Base-by-base conservation (phyloP, 345 rosid species). In the Sapria himalayana region DNA sequence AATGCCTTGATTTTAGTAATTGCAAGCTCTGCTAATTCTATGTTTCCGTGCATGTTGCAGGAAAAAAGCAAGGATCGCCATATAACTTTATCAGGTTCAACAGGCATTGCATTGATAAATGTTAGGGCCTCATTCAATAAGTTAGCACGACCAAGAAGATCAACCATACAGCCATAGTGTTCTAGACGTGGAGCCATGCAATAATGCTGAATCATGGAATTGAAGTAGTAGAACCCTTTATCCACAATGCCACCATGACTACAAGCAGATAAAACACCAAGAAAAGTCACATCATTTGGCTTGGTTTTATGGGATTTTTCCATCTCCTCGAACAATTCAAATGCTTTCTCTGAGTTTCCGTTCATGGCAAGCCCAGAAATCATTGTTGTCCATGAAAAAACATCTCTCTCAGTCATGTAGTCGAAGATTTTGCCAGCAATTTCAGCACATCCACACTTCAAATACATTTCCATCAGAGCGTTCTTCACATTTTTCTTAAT, bases 1-100 rank as follows among this genome's bases (percentile, higher is more conserved):
- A n/a, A n/a, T n/a, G 51, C 58, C n/a, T n/a, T n/a, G n/a, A n/a
- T n/a, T n/a, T n/a, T n/a, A n/a, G n/a, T n/a, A n/a, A n/a, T n/a
- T 19, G 78, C 84, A 39, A 49, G 55, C 61, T 82, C 86, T 22
- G 86, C 92, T 36, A 67, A 45, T 20, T 23, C 63, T 37, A 67
- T 48, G 52, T 78, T 58, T 0, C 49, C 56, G 13, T 60, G 58
- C 45, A 69, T 74, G 56, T 76, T 70, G 45, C 85, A 67, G 48
- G 93, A 81, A 31, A 73, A 55, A 21, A 84, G 56, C 42, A 79
- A 50, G 15, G 95, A 76, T 45, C 89, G 89, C 89, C 94, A 79
- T 56, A 72, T 72, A 57, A 78, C 59, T 20, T 78, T 71, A 11
- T 68, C 64, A 37, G 81, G 80, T 20, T 42, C 19, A 41, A 76